A percentile compares a stretch with the other conserved stretches of the same genome.
phyloP scores from a whole-genome alignment of 768 basidiomycete genomes.

The Collybiopsis luxurians region DNA sequence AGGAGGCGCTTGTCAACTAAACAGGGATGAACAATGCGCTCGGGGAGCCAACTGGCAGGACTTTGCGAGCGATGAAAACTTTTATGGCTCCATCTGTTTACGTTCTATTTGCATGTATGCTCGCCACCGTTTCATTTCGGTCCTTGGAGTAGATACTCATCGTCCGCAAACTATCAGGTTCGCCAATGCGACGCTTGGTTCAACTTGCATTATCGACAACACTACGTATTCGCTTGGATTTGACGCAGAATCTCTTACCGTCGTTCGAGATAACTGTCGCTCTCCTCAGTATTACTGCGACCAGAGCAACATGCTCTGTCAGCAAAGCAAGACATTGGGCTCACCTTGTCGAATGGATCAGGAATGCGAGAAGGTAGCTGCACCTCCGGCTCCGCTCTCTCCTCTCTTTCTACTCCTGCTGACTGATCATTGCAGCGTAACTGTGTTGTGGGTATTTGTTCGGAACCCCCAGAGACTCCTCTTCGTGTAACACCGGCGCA shows the following conservation, averaged over 20 bases:
- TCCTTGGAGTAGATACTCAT: neutral
- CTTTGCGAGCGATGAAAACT: conserved; percentile 38
- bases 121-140: neutral
- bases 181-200: conserved; percentile 52
- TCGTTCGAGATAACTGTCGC: conserved; percentile 56
- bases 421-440: conserved; percentile 21
- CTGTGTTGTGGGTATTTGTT: conserved; percentile 28
- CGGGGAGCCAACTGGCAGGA: conserved; percentile 36
- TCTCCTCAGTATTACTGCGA: conserved; percentile 56
- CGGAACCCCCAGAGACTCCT: conserved; percentile 35
- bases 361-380: conserved; percentile 46
- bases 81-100: conserved; percentile 59
- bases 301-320: conserved; percentile 37
- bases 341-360: conserved; percentile 46
- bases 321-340: conserved; percentile 40
- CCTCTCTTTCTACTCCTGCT: neutral
- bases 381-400: no score
- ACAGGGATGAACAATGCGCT: conserved; percentile 58
- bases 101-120: conserved; percentile 56
- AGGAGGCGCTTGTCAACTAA: conserved; percentile 55
- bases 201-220: conserved; percentile 51
- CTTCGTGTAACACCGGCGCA: conserved; percentile 41
- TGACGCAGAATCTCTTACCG: conserved; percentile 40
- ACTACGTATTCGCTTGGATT: conserved; percentile 46
- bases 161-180: conserved; percentile 37